Evolutionary conservation across 2,329 filamentous ascomycete genomes (phyloP).

Genomic region (Verticillium dahliae): DNA sequence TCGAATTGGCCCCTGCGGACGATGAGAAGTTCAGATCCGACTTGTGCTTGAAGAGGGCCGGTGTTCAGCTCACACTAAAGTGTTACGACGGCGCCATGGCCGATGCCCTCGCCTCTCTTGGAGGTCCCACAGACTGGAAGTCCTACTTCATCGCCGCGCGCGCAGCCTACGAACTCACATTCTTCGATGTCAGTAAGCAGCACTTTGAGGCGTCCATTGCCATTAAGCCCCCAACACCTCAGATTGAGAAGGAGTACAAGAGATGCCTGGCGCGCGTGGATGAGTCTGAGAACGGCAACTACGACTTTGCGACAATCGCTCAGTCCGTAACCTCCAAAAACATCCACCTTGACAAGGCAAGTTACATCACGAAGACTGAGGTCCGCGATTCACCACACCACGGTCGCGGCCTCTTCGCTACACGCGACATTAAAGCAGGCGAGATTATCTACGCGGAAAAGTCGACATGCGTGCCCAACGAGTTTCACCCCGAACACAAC

Average conservation of each 20-base stretch:
- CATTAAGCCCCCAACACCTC: conserved; percentile 11
- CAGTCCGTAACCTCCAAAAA: conserved; percentile 7
- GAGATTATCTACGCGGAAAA: conserved; percentile 36
- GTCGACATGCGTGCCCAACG: conserved; percentile 31
- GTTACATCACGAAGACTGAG: conserved; percentile 24
- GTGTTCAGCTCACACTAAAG: conserved; percentile 23
- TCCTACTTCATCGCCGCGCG: conserved; percentile 24
- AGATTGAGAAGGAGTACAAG: conserved; percentile 13
- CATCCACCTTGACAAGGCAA: conserved; percentile 17
- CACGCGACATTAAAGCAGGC: conserved; percentile 25
- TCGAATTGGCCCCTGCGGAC: conserved; percentile 14
- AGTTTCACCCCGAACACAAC: conserved; percentile 30
- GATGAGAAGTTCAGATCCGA: conserved; percentile 13
- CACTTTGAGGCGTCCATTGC: conserved; percentile 18
- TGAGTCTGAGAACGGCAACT: conserved; percentile 10
- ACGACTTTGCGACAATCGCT: conserved; percentile 11
- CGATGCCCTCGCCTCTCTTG: conserved; percentile 22
- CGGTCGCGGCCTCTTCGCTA: conserved; percentile 36
- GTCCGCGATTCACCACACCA: conserved; percentile 22
- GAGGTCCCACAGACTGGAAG: conserved; percentile 20
- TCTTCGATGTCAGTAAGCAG: conserved; percentile 16
- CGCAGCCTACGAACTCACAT: conserved; percentile 25
- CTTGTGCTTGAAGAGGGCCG: conserved; percentile 22
- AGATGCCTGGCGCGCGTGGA: conserved; percentile 9
- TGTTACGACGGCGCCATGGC: conserved; percentile 23